Base-by-base conservation (phyloP, 1,284 basidiomycete species). In the Kwoniella shivajii region DNA sequence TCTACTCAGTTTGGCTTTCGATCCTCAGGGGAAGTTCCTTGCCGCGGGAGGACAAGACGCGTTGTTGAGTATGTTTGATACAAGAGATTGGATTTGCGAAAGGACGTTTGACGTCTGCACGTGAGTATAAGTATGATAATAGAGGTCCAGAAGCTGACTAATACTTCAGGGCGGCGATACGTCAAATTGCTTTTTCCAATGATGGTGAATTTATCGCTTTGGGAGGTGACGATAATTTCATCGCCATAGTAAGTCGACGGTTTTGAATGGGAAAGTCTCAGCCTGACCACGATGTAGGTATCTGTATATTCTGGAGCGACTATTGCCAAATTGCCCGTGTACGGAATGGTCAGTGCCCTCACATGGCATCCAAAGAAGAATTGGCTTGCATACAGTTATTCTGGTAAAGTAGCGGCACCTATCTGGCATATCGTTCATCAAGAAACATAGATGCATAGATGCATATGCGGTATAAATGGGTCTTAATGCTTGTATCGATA, bases 31-130 rank as follows among this genome's bases (percentile, higher is more conserved):
- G 0, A 67, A 66, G 36, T 75, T 51, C 50, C 50, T 72, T 4
- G 73, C 69, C 9, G 62, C 72, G 2, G 74, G 72, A 11, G 74
- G 74, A 2, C 68, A 71, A 43, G 73, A 76, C 52, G 72, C 72
- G 10, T 53, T 73, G 50, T 50, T 75, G 38, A 68, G 65, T 31
- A 46, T 74, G 26, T 63, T 72, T 36, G 66, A 69, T 34, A 67
- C 69, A 26, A 41, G 46, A 22, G 67, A 72, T 50, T 75, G 72
- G 71, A 68, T 71, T 38, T 67, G 66, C 27, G 59, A 63, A 34
- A 61, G 71, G 51, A 73, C 67, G 2, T 74, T 65, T 45, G 69
- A 74, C 60, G 59, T 64, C 14, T 69, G 64, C 57, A 63, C 65
- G 71, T 71, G 37, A 57, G 71, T 68, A 16, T 6, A 14, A 3